A percentile compares a stretch with the other conserved stretches of the same genome.
Conservation (phyloP, 768 basidiomycete species). For the Suillus weaverae region DNA sequence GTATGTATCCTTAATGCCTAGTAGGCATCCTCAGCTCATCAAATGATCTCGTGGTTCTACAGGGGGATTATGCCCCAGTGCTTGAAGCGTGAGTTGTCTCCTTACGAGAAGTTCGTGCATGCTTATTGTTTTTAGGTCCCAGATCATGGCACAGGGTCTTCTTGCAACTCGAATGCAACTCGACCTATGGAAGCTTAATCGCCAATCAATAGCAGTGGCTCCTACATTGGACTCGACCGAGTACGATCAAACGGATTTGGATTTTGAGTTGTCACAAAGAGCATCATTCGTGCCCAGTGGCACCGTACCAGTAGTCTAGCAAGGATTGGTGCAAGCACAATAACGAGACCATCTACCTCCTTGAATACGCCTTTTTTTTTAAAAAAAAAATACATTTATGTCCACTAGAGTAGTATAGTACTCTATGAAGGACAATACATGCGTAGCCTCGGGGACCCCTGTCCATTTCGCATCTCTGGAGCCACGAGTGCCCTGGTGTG, state of each 20-base stretch:
- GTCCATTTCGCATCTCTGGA: too few relatives aligned
- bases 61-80: background rate
- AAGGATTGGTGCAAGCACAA: background rate
- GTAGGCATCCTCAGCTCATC: too few relatives aligned
- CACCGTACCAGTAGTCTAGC: background rate
- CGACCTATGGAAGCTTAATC: background rate
- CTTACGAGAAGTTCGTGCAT: too few relatives aligned
- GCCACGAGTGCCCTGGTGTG: too few relatives aligned
- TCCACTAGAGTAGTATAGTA: too few relatives aligned
- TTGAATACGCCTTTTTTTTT: background rate
- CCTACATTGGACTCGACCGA: background rate
- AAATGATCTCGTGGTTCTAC: background rate
- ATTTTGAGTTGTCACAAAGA: background rate
- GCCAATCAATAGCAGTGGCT: background rate
- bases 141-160: background rate
- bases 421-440: too few relatives aligned
- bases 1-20: background rate
- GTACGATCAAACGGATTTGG: background rate
- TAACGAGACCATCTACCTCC: background rate
- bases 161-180: slow-evolving; percentile 2
- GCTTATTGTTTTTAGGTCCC: background rate
- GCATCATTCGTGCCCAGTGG: background rate
- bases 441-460: too few relatives aligned
- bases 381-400: too few relatives aligned
- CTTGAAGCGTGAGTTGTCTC: background rate